phyloP scores from a whole-genome alignment of 2,329 filamentous ascomycete genomes.

The Achaetomium macrosporum region DNA sequence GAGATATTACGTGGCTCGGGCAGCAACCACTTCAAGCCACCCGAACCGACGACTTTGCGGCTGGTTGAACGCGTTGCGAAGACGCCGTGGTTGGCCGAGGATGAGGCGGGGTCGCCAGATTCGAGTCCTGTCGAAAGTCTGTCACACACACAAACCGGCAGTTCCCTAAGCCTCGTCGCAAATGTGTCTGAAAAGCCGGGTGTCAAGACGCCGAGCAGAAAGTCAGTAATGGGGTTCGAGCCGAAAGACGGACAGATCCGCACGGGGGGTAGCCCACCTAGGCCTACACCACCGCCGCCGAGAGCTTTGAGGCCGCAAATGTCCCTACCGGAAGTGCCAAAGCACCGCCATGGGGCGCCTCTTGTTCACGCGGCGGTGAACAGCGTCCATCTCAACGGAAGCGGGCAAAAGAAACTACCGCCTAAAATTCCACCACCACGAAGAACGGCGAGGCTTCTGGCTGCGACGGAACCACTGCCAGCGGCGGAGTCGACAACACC shows the following conservation, averaged over 20 bases:
- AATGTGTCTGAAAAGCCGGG: constrained; percentile 76
- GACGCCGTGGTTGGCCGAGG: constrained; percentile 60
- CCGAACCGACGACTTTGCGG: constrained; percentile 72
- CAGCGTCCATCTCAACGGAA: constrained; percentile 13
- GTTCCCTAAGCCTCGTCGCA: constrained; percentile 71
- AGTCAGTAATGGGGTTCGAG: constrained; percentile 28
- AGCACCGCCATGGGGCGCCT: constrained; percentile 49
- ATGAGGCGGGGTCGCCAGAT: constrained; percentile 34
- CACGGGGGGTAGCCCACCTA: constrained; percentile 2
- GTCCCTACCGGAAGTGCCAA: constrained; percentile 49
- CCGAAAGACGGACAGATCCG: constrained; percentile 25
- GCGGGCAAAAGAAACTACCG: constrained; percentile 22
- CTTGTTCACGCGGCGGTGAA: constrained; percentile 19
- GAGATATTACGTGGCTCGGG: constrained; percentile 61
- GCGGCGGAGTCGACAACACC: constrained; percentile 6
- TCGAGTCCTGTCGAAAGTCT: constrained; percentile 43
- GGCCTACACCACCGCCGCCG: constrained; percentile 13
- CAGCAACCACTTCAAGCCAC: constrained; percentile 70
- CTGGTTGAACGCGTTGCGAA: constrained; percentile 69
- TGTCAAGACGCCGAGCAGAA: constrained; percentile 71
- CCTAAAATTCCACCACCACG: constrained; percentile 25
- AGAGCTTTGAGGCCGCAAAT: constrained; percentile 37
- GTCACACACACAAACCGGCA: constrained; percentile 58
- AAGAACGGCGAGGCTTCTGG: constrained; percentile 18
- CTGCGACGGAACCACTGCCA: not conserved